A percentile compares a stretch with the other conserved stretches of the same genome.
These are phyloP conservation scores for Spathaspora passalidarum DNA, from an alignment of 805 yeast species.

Conservation along the genomic window DNA sequence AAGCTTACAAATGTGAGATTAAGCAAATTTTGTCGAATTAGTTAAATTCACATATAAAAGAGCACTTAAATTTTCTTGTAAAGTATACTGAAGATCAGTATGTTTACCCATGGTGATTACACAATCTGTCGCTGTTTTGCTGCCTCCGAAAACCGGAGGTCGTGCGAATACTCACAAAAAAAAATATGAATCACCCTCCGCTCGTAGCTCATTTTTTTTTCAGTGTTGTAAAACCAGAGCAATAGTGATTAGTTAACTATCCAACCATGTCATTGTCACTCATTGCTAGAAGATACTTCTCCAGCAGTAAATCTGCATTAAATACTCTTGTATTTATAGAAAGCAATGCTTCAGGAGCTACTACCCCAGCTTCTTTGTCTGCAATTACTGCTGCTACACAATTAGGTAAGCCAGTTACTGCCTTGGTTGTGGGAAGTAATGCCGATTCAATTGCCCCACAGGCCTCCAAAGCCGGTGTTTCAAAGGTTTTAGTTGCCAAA, in stretches of 20 bases:
- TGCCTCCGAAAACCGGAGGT: conserved; percentile 5
- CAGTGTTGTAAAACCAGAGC: too few species aligned
- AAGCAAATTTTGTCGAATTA: too few species aligned
- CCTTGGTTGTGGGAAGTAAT: conserved; percentile 68
- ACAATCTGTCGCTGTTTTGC: too few species aligned
- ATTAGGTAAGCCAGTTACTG: conserved; percentile 78
- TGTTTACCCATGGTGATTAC: too few species aligned
- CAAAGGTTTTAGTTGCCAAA: conserved; percentile 56
- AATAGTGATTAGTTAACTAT: too few species aligned
- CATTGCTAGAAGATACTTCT: conserved; percentile 44
- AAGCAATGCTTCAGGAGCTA: conserved; percentile 52
- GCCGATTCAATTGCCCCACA: conserved; percentile 42
- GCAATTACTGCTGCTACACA: conserved; percentile 75
- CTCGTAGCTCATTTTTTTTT: too few species aligned
- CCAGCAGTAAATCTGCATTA: conserved; percentile 25
- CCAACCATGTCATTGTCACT: conserved; percentile 4
- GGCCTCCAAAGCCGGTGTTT: conserved; percentile 52
- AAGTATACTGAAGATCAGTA: too few species aligned
- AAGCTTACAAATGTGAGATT: too few species aligned
- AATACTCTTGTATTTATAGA: conserved; percentile 77
- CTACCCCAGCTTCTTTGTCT: conserved; percentile 57
- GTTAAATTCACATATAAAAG: too few species aligned
- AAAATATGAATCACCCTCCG: background rate
- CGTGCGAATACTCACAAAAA: conserved; percentile 1
- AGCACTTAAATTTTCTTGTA: too few species aligned